Evolutionary conservation across 1,284 basidiomycete genomes (phyloP).

Genomic region (Fomes fomentarius): DNA sequence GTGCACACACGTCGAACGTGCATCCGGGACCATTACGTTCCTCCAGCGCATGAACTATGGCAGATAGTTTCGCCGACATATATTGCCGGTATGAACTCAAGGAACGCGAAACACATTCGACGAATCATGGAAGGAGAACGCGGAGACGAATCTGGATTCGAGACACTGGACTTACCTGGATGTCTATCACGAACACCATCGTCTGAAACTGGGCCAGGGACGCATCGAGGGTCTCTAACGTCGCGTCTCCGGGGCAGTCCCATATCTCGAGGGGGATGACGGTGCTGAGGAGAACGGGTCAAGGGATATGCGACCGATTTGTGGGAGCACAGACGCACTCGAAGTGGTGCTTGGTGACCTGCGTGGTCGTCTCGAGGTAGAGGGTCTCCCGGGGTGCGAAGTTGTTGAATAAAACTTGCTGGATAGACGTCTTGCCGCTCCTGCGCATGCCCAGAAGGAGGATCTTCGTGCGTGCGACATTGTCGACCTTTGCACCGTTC

Average conservation of each 20-base stretch:
- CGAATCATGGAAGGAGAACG: not conserved
- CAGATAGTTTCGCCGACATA: not conserved
- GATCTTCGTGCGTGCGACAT: constrained; percentile 62
- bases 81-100: not conserved
- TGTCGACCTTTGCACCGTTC: constrained; percentile 2
- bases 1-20: not conserved
- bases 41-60: not conserved
- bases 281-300: constrained; percentile 55
- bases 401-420: constrained; percentile 89
- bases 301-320: not conserved
- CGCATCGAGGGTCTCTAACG: constrained; percentile 74
- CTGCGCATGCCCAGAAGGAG: constrained; percentile 83
- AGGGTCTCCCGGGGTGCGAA: constrained; percentile 87
- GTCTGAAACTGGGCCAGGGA: constrained; percentile 77
- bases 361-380: constrained; percentile 88
- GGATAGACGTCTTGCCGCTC: constrained; percentile 92
- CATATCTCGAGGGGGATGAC: constrained; percentile 93
- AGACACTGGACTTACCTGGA: constrained; percentile 61
- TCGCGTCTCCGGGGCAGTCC: constrained; percentile 90
- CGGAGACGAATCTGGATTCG: not conserved
- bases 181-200: constrained; percentile 96
- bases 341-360: constrained; percentile 74
- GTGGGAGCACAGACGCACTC: constrained; percentile 63
- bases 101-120: not conserved
- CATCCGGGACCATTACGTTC: not conserved